Conservation (phyloP, 371 early-diverging fungal genomes). For the Zychaea mexicana region DNA sequence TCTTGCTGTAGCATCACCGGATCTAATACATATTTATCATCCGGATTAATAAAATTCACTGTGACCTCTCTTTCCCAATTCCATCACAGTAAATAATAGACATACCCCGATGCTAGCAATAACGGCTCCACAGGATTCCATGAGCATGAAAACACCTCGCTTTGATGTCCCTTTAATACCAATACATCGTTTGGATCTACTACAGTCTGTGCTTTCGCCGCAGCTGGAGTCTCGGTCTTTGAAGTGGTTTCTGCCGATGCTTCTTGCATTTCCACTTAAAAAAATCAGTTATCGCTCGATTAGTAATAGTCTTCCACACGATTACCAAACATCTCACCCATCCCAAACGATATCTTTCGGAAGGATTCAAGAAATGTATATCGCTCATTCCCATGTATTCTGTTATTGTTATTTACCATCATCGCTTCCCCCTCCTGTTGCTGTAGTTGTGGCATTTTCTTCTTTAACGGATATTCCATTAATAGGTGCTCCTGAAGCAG, state of each 20-base stretch:
- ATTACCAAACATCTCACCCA: too few relatives aligned
- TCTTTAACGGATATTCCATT: constrained; percentile 21
- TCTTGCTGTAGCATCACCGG: constrained; percentile 86
- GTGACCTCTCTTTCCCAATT: background rate
- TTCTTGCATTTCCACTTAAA: constrained; percentile 16
- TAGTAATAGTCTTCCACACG: too few relatives aligned
- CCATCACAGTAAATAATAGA: background rate
- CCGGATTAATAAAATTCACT: too few relatives aligned
- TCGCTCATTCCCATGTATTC: too few relatives aligned
- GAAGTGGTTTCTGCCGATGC: constrained; percentile 4
- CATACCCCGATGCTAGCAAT: constrained; percentile 84
- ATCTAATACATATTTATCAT: constrained; percentile 47
- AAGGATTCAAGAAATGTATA: too few relatives aligned
- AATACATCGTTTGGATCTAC: constrained; percentile 36
- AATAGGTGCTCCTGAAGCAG: background rate
- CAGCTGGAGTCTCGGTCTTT: background rate
- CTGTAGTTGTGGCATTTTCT: constrained; percentile 7
- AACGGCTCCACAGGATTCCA: constrained; percentile 80
- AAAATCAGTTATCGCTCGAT: too few relatives aligned
- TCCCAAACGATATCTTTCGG: background rate
- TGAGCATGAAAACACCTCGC: constrained; percentile 79
- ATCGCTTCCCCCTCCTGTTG: background rate
- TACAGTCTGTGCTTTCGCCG: constrained; percentile 13
- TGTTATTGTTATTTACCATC: background rate
- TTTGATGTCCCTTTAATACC: constrained; percentile 68